Conservation (phyloP, 768 basidiomycete genomes). For the Rhodotorula babjevae region DNA sequence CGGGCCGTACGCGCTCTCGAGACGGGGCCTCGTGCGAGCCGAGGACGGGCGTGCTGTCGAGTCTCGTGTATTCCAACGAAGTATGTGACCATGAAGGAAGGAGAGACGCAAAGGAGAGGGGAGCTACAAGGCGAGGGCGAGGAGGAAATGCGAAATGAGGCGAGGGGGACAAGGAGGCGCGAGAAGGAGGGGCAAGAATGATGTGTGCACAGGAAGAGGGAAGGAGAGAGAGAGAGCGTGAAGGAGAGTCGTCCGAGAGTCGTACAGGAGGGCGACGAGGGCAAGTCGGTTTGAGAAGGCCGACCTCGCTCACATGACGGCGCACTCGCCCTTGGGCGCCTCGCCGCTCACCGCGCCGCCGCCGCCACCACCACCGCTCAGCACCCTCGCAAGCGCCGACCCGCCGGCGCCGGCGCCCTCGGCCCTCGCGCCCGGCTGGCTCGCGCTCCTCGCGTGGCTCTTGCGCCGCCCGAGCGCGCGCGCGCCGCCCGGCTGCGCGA, state of each 20-base stretch:
- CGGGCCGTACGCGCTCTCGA: not conserved
- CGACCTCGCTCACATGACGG: not conserved
- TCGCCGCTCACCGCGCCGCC: not conserved
- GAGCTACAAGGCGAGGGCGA: not conserved
- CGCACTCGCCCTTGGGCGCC: not conserved
- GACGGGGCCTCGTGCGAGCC: too few species aligned
- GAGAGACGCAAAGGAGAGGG: too few species aligned
- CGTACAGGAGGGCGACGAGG: not conserved
- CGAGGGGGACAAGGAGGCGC: not conserved
- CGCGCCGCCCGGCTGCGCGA: not conserved
- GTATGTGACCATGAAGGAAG: too few species aligned
- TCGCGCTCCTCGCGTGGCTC: slow-evolving; percentile 8
- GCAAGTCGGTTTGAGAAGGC: not conserved
- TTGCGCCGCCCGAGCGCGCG: slow-evolving; percentile 16
- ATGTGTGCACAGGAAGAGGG: not conserved
- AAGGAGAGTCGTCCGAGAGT: not conserved
- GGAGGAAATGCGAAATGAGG: not conserved
- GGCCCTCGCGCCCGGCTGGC: slow-evolving; percentile 12
- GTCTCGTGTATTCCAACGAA: not conserved
- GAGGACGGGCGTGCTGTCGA: too few species aligned
- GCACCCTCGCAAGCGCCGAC: not conserved
- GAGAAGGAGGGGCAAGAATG: not conserved
- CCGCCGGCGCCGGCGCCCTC: not conserved
- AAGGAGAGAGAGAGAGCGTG: not conserved
- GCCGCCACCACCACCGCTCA: not conserved